Conservation (phyloP, 148 eudicot species). For the Amaranthus hypochondriacus region DNA sequence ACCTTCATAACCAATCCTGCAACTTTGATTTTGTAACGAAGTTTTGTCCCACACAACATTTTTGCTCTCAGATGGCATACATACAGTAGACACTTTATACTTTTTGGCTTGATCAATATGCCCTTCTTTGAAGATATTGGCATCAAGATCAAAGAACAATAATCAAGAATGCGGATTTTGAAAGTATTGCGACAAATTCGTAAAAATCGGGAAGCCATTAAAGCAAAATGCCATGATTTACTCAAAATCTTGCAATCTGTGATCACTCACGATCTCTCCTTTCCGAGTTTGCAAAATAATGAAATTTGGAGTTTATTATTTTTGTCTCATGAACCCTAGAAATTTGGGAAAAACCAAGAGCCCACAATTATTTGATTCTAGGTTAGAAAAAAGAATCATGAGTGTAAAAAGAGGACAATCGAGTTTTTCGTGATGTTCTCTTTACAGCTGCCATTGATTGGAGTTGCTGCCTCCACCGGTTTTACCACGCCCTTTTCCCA, state of each 20-base stretch:
- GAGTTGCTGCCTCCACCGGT: too few species aligned
- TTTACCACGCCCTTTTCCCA: too few species aligned
- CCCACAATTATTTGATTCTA: too few species aligned
- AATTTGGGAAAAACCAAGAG: too few species aligned
- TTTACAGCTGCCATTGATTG: too few species aligned
- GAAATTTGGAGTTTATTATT: too few species aligned
- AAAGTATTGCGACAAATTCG: conserved; percentile 17
- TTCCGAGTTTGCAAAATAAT: conserved; percentile 31
- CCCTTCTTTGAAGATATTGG: conserved; percentile 13
- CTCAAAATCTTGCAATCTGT: conserved; percentile 62
- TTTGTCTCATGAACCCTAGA: too few species aligned
- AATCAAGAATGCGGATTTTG: conserved; percentile 14
- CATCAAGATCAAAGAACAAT: conserved; percentile 1
- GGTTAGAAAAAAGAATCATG: too few species aligned
- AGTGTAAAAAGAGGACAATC: too few species aligned
- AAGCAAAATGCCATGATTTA: conserved; percentile 33
- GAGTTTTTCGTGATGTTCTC: too few species aligned
- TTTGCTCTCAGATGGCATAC: conserved; percentile 1
- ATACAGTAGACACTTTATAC: not conserved
- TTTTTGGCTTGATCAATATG: conserved; percentile 9
- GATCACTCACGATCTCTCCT: conserved; percentile 54
- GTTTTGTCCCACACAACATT: not conserved
- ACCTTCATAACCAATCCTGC: conserved; percentile 18
- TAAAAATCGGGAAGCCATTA: conserved; percentile 31
- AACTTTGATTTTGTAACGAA: conserved; percentile 2